Percentiles rank a stretch among this genome's conserved stretches.
Conservation (phyloP, 176 grass and related monocot genomes). For the Aegilops umbellulata region DNA sequence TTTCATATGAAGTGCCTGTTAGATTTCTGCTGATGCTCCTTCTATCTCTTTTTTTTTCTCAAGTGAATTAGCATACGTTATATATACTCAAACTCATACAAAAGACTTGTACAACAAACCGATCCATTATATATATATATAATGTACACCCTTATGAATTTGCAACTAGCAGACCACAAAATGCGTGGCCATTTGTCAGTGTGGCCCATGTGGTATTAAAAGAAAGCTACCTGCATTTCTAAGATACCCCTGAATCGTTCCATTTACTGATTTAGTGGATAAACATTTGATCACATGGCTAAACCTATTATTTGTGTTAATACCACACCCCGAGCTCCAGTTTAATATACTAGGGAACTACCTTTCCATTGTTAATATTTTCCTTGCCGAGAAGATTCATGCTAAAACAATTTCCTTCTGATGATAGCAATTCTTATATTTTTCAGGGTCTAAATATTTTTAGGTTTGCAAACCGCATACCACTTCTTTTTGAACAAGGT, state of each 20-base stretch:
- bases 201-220: neutral
- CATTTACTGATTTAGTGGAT: neutral
- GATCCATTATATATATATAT: neutral
- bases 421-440: conserved; percentile 17
- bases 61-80: conserved; percentile 1
- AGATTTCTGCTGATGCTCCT: conserved; percentile 9
- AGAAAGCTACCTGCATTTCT: neutral
- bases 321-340: neutral
- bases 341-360: neutral
- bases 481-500: conserved; percentile 97
- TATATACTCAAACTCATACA: conserved; percentile 13
- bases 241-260: neutral
- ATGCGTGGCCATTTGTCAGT: neutral
- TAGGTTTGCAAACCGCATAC: conserved; percentile 96
- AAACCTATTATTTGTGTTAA: conserved; percentile 29
- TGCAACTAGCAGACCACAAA: conserved; percentile 1
- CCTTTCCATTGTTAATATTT: conserved; percentile 15
- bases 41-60: neutral
- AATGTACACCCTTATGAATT: neutral
- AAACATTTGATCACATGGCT: neutral
- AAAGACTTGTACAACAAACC: neutral
- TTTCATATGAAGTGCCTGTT: neutral
- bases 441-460: conserved; percentile 92
- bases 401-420: conserved; percentile 10
- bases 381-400: conserved; percentile 12